Base-by-base conservation (phyloP, 805 yeast species). In the Lipomyces japonicus region DNA sequence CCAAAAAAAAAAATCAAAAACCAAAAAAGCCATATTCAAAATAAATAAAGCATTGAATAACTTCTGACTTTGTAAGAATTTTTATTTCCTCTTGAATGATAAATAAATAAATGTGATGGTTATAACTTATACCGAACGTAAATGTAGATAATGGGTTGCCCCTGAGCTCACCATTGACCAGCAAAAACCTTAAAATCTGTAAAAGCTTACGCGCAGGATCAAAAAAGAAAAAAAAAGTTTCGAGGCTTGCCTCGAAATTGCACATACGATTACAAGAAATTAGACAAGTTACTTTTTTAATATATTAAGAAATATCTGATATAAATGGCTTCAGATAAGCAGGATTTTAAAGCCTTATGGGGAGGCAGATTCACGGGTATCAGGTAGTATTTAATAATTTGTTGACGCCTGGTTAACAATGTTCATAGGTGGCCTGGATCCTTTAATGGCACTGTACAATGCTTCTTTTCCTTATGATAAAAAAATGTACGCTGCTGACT, bases 381-480 rank as follows among this genome's bases (percentile, higher is more conserved):
- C 7, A 6, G 6, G 10, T 45, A 12, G 21, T 3, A 28, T 10
- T 10, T 45, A 37, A 14, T 14, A n/a, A 7, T 16, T 6, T 39
- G 3, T 19, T 23, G 31, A 19, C 19, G 24, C n/a, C 2, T 7
- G 26, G 26, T 5, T 26, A 31, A 16, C 35, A 21, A 9, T 16
- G 46, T 16, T 24, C 4, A 9, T 19, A 59, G 64, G 75, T 42
- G 91, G 91, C 56, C 82, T 95, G 25, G 99, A 93, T 63, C 99
- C 99, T 2, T 74, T 93, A 65, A 93, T 93, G 99, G 95, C 93
- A 66, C 75, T 91, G 46, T 93, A 95, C 75, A 93, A 93, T 71
- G 96, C 97, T 1, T 91, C 97, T 1, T 73, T 93, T 58, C 97
- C 98, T 1, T 93, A 93, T 64, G 99, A 93, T 69, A 77, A 91